A percentile compares a stretch with the other conserved stretches of the same genome.
Evolutionary conservation across 192 early-diverging fungal genomes (phyloP).

Genomic region (Podila verticillata): DNA sequence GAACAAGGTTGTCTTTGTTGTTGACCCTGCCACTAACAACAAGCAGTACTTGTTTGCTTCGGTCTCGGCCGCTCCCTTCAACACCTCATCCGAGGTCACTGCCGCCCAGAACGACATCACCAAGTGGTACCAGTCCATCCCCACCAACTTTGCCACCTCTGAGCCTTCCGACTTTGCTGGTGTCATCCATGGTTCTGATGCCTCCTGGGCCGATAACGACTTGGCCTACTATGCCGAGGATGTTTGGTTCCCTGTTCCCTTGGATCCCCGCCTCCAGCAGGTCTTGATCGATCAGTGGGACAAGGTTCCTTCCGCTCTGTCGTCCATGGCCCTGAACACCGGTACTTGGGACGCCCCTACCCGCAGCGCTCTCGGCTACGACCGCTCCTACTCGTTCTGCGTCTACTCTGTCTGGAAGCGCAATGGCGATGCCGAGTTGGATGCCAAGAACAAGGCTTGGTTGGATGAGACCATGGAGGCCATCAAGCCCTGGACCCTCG

Average conservation of each 20-base stretch:
- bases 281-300: slow-evolving; percentile 47
- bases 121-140: slow-evolving; percentile 43
- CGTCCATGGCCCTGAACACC: slow-evolving; percentile 49
- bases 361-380: slow-evolving; percentile 32
- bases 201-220: slow-evolving; percentile 32
- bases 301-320: slow-evolving; percentile 47
- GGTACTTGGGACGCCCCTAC: slow-evolving; percentile 51
- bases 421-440: slow-evolving; percentile 38
- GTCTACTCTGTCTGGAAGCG: slow-evolving; percentile 53
- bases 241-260: slow-evolving; percentile 34
- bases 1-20: slow-evolving; percentile 48
- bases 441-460: slow-evolving; percentile 40
- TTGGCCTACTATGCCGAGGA: slow-evolving; percentile 52
- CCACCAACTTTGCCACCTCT: slow-evolving; percentile 46
- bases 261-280: slow-evolving; percentile 36
- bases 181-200: slow-evolving; percentile 42
- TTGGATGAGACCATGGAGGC: slow-evolving; percentile 50
- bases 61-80: slow-evolving; percentile 38
- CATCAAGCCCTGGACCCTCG: slow-evolving; percentile 47
- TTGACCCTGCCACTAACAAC: slow-evolving; percentile 23
- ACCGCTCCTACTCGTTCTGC: slow-evolving; percentile 41
- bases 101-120: slow-evolving; percentile 38
- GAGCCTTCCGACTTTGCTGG: slow-evolving; percentile 32
- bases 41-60: slow-evolving; percentile 51
- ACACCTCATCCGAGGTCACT: slow-evolving; percentile 26